phyloP scores from a whole-genome alignment of 345 rosid species.

The Viola odorata region DNA sequence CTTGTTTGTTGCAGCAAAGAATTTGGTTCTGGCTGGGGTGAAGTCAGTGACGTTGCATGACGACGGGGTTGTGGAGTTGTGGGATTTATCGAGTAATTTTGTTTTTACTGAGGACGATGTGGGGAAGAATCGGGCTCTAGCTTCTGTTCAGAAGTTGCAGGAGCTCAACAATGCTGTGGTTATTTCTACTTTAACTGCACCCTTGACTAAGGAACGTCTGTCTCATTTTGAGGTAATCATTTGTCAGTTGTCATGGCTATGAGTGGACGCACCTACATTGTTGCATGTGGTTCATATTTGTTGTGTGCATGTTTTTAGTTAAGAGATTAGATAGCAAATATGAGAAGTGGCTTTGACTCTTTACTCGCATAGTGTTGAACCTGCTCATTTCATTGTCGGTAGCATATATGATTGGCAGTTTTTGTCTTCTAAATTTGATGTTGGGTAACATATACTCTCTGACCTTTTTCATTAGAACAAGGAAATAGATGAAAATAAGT shows the following conservation, averaged over 20 bases:
- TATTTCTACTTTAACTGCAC: conserved; percentile 16
- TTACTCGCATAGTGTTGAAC: too few relatives aligned
- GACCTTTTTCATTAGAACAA: too few relatives aligned
- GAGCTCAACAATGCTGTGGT: conserved; percentile 22
- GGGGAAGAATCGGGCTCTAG: conserved; percentile 24
- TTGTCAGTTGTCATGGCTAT: background rate
- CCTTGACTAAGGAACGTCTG: conserved; percentile 60
- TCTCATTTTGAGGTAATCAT: conserved; percentile 68
- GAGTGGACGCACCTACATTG: background rate
- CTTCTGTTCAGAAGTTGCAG: conserved; percentile 25
- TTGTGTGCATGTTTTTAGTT: too few relatives aligned
- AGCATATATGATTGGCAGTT: too few relatives aligned
- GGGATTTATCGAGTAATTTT: conserved; percentile 27
- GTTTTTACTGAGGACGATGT: conserved; percentile 20
- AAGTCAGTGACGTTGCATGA: conserved; percentile 22
- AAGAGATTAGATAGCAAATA: too few relatives aligned
- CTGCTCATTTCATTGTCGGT: too few relatives aligned
- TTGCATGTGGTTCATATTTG: too few relatives aligned
- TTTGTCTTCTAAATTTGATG: too few relatives aligned
- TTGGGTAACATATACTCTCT: too few relatives aligned
- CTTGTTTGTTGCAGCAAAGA: conserved; percentile 61
- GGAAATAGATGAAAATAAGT: too few relatives aligned
- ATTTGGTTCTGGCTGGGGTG: conserved; percentile 55
- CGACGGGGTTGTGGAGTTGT: conserved; percentile 18
- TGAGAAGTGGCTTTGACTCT: too few relatives aligned